These are phyloP conservation scores for Coemansia furcata DNA, from an alignment of 192 early-diverging fungal species.

Conservation along the genomic window DNA sequence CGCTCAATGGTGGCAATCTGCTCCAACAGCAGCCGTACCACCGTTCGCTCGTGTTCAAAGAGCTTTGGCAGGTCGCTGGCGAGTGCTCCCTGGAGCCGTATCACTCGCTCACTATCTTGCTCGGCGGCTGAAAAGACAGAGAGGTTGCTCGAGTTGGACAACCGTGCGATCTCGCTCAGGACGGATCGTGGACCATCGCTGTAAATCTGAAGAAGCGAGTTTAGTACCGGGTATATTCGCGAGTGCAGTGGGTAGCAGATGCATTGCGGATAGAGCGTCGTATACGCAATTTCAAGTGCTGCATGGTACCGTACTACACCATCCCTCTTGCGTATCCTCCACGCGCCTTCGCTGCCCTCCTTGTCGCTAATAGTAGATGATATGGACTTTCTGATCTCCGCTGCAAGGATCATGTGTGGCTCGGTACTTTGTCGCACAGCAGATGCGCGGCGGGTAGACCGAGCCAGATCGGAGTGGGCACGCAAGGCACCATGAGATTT, in stretches of 20 bases:
- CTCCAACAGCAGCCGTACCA: conserved; percentile 28
- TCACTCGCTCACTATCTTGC: conserved; percentile 8
- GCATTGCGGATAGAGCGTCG: conserved; percentile 18
- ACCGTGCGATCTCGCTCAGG: conserved; percentile 32
- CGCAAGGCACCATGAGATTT: conserved; percentile 22
- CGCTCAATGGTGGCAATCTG: conserved; percentile 32
- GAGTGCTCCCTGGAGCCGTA: conserved; percentile 19
- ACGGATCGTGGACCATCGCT: conserved; percentile 46
- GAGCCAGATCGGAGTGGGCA: not conserved
- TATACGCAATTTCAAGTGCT: conserved; percentile 23
- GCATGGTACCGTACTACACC: conserved; percentile 12
- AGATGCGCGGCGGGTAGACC: not conserved
- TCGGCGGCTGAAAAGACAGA: conserved; percentile 10
- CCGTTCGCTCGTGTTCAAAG: conserved; percentile 38
- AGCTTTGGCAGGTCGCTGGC: conserved; percentile 42
- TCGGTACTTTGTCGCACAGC: not conserved
- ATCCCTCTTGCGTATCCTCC: conserved; percentile 10
- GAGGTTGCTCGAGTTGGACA: conserved; percentile 8
- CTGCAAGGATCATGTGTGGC: not conserved
- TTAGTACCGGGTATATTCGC: conserved; percentile 37
- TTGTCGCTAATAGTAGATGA: not conserved
- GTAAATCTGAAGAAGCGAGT: conserved; percentile 38
- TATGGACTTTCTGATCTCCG: conserved; percentile 1
- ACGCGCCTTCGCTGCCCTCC: conserved; percentile 7
- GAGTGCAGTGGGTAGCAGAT: conserved; percentile 30